Conservation (phyloP, 805 yeast species). For the Metschnikowia cerradonensis region DNA sequence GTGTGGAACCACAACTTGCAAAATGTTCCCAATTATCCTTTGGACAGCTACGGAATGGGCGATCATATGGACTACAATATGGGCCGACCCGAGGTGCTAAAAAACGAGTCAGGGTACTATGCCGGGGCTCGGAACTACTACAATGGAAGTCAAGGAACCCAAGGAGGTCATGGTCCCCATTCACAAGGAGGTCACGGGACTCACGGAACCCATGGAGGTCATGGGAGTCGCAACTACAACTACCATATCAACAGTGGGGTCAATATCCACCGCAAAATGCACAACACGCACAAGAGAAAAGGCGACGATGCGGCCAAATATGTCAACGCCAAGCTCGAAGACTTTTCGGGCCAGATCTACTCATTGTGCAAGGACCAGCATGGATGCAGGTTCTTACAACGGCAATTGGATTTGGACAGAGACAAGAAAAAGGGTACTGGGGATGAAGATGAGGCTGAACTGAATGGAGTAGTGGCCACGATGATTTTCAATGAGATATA, state of each 20-base stretch:
- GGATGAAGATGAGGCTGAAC: too few species aligned
- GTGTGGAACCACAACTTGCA: slow-evolving; percentile 19
- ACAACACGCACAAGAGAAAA: slow-evolving; percentile 28
- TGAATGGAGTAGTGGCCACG: slow-evolving; percentile 52
- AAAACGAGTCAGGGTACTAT: background rate
- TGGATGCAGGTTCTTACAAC: slow-evolving; percentile 90
- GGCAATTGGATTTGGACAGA: slow-evolving; percentile 68
- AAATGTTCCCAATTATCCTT: background rate
- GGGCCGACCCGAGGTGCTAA: background rate
- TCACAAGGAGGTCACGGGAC: too few species aligned
- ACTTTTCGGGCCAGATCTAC: slow-evolving; percentile 69
- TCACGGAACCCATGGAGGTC: too few species aligned
- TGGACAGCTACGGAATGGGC: background rate
- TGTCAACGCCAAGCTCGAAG: slow-evolving; percentile 61
- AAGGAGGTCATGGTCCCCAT: too few species aligned
- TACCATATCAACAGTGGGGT: slow-evolving; percentile 20
- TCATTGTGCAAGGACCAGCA: slow-evolving; percentile 92
- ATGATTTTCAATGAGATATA: slow-evolving; percentile 79
- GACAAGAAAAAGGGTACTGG: slow-evolving; percentile 11
- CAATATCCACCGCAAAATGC: slow-evolving; percentile 45
- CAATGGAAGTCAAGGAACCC: background rate
- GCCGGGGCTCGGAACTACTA: slow-evolving; percentile 7
- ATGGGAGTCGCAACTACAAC: slow-evolving; percentile 10
- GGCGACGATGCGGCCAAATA: slow-evolving; percentile 72
- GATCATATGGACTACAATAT: background rate